A percentile compares a stretch with the other conserved stretches of the same genome.
These are phyloP conservation scores for Verbascum thapsus DNA, from an alignment of 257 asterid species.

Conservation along the genomic window DNA sequence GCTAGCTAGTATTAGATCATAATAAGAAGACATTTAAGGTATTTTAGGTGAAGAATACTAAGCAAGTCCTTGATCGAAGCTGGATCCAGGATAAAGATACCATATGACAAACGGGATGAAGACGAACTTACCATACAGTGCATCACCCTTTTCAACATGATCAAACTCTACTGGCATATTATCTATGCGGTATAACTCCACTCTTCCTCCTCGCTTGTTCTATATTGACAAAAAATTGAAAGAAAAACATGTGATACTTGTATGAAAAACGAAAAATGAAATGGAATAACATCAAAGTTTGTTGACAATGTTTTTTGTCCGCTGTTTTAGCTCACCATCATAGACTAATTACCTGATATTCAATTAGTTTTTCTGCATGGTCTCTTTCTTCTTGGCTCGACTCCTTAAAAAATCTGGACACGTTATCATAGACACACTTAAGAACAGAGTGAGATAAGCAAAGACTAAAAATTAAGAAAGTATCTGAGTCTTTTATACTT, in stretches of 20 bases:
- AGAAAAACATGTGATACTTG: not conserved
- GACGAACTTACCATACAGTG: slow-evolving; percentile 58
- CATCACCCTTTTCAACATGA: slow-evolving; percentile 83
- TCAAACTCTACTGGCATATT: slow-evolving; percentile 64
- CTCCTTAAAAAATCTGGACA: slow-evolving; percentile 80
- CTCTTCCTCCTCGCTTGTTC: slow-evolving; percentile 91
- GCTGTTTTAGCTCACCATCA: not conserved
- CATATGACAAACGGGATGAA: not conserved
- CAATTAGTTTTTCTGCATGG: slow-evolving; percentile 83
- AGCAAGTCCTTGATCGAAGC: too few relatives aligned
- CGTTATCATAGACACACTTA: slow-evolving; percentile 14
- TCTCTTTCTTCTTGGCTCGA: slow-evolving; percentile 83
- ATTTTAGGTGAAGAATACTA: too few relatives aligned
- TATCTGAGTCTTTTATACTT: slow-evolving; percentile 18
- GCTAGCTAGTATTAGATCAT: not conserved
- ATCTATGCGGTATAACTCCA: slow-evolving; percentile 52
- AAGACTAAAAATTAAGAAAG: not conserved
- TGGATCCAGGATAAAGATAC: not conserved
- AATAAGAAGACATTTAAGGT: not conserved
- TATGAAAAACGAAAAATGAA: not conserved
- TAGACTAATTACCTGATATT: slow-evolving; percentile 68
- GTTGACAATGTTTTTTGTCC: not conserved
- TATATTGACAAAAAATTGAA: slow-evolving; percentile 22
- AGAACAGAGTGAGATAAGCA: not conserved
- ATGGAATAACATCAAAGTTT: not conserved